Evolutionary conservation across 148 eudicot species (phyloP).

Genomic region (Heliosperma pusillum): DNA sequence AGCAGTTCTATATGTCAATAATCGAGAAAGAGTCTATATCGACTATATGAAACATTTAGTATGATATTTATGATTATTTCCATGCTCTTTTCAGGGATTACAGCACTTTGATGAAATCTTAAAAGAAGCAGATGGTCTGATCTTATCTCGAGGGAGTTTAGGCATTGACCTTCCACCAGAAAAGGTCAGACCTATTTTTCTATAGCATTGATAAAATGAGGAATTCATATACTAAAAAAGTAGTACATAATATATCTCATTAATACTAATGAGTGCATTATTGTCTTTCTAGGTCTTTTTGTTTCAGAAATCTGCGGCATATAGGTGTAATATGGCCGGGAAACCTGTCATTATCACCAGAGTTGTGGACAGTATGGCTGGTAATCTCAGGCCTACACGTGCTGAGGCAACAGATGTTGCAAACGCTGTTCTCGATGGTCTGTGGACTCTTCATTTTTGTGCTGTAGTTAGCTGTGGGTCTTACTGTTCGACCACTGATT

Average conservation of each 20-base stretch:
- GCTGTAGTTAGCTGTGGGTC: background rate
- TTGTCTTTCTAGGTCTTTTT: slow-evolving; percentile 45
- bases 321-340: slow-evolving; percentile 55
- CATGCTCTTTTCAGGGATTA: slow-evolving; percentile 37
- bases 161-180: slow-evolving; percentile 72
- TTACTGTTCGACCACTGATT: background rate
- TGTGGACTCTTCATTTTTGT: slow-evolving; percentile 16
- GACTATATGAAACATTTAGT: background rate
- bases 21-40: background rate
- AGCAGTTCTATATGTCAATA: background rate
- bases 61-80: background rate
- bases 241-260: background rate
- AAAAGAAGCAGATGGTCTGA: slow-evolving; percentile 59
- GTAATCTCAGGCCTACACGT: slow-evolving; percentile 63
- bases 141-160: slow-evolving; percentile 61
- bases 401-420: slow-evolving; percentile 77
- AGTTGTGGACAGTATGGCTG: slow-evolving; percentile 67
- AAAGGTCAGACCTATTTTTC: slow-evolving; percentile 35
- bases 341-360: slow-evolving; percentile 57
- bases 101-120: slow-evolving; percentile 63
- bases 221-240: background rate
- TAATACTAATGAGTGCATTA: slow-evolving; percentile 8
- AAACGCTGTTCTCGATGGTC: slow-evolving; percentile 71
- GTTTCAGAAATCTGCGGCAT: slow-evolving; percentile 52
- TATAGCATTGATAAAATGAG: background rate